These are phyloP conservation scores for Rutstroemia sp. DNA, from an alignment of 2,329 filamentous ascomycete genomes.

Conservation along the genomic window DNA sequence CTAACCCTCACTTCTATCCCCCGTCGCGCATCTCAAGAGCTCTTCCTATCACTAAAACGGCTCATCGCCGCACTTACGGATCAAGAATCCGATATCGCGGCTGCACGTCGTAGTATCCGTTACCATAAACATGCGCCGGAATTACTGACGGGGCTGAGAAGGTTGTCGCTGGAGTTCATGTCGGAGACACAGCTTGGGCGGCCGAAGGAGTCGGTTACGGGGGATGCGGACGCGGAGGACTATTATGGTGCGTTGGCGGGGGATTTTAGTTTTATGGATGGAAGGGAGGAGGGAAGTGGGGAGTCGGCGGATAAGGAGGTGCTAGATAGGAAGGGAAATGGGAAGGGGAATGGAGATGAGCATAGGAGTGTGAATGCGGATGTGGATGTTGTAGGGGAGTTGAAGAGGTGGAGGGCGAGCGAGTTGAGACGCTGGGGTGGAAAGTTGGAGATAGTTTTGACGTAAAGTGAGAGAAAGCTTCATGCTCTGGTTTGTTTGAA, in stretches of 20 bases:
- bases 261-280: constrained; percentile 26
- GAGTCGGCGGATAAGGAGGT: not conserved
- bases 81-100: constrained; percentile 42
- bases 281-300: not conserved
- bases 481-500: too few species aligned
- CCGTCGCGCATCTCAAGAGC: constrained; percentile 41
- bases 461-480: too few species aligned
- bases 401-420: not conserved
- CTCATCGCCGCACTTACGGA: constrained; percentile 41
- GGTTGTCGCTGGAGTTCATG: constrained; percentile 47
- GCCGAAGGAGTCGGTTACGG: constrained; percentile 15
- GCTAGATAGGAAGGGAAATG: not conserved
- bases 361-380: not conserved
- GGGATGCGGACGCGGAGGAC: constrained; percentile 22
- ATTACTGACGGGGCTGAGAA: constrained; percentile 43
- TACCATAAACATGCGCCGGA: constrained; percentile 28
- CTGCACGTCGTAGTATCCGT: constrained; percentile 13
- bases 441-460: not conserved
- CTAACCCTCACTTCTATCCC: constrained; percentile 49
- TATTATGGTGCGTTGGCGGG: constrained; percentile 13
- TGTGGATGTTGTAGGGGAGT: not conserved
- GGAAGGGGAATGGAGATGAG: not conserved
- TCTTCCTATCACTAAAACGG: constrained; percentile 39
- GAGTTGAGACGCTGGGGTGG: not conserved
- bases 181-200: not conserved